phyloP scores from a whole-genome alignment of 1,139 yeast species.

The Yamadazyma sp. region DNA sequence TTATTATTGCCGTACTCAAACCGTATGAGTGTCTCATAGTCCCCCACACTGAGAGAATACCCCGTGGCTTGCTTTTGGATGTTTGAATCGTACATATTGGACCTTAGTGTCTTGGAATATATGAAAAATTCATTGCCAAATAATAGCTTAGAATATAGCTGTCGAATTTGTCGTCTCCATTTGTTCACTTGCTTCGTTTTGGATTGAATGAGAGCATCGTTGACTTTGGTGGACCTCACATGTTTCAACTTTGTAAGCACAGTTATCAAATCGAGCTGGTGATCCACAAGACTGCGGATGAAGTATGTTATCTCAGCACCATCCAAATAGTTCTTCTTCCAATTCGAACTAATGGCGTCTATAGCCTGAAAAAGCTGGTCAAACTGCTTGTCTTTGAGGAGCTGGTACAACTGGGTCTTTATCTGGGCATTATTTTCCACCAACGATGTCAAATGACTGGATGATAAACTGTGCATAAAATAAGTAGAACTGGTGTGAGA shows the following conservation, averaged over 20 bases:
- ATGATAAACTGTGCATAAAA: slow-evolving; percentile 13
- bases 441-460: slow-evolving; percentile 13
- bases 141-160: slow-evolving; percentile 28
- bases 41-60: slow-evolving; percentile 23
- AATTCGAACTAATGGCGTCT: slow-evolving; percentile 17
- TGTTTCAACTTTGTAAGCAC: slow-evolving; percentile 5
- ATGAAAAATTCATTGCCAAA: slow-evolving; percentile 21
- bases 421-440: slow-evolving; percentile 5
- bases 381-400: slow-evolving; percentile 20
- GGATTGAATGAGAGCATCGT: slow-evolving; percentile 3
- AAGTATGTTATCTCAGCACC: slow-evolving; percentile 25
- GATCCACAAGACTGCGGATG: slow-evolving; percentile 23
- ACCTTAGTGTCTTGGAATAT: slow-evolving; percentile 21
- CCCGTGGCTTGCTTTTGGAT: slow-evolving; percentile 1
- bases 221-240: slow-evolving; percentile 1
- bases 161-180: slow-evolving; percentile 24
- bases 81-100: slow-evolving; percentile 17
- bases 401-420: slow-evolving; percentile 17
- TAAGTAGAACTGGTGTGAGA: slow-evolving; percentile 10
- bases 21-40: slow-evolving; percentile 39
- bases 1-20: slow-evolving; percentile 37
- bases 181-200: not conserved
- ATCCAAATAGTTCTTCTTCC: slow-evolving; percentile 15
- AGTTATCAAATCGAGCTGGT: slow-evolving; percentile 18
- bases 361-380: slow-evolving; percentile 22